phyloP scores from a whole-genome alignment of 1,284 basidiomycete genomes.

The Trichosporon inkin region DNA sequence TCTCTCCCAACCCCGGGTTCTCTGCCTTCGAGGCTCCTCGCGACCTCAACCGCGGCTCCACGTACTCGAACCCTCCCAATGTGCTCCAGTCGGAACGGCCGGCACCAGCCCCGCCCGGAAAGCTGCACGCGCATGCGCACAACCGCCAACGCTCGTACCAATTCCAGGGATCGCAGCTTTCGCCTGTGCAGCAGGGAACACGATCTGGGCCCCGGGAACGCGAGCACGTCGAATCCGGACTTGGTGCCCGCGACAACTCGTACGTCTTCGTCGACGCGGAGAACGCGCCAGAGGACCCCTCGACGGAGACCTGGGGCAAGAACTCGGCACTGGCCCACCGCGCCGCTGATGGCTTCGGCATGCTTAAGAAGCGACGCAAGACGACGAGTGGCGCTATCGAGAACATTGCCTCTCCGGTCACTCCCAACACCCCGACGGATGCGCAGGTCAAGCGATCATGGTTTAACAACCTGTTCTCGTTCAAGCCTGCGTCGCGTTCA shows the following conservation, averaged over 20 bases:
- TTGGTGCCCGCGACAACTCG: slow-evolving; percentile 41
- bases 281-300: slow-evolving; percentile 29
- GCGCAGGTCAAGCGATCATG: slow-evolving; percentile 62
- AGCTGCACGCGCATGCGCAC: slow-evolving; percentile 13
- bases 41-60: slow-evolving; percentile 1
- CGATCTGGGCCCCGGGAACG: slow-evolving; percentile 1
- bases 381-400: slow-evolving; percentile 22
- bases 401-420: slow-evolving; percentile 3
- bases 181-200: slow-evolving; percentile 1
- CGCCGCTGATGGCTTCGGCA: slow-evolving; percentile 42
- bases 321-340: slow-evolving; percentile 28
- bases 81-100: slow-evolving; percentile 7
- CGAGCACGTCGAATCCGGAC: slow-evolving; percentile 26
- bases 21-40: not conserved
- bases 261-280: slow-evolving; percentile 44
- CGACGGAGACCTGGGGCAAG: slow-evolving; percentile 31
- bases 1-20: slow-evolving; percentile 19
- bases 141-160: slow-evolving; percentile 2
- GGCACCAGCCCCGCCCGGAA: slow-evolving; percentile 22
- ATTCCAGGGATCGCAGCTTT: slow-evolving; percentile 5
- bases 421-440: slow-evolving; percentile 6
- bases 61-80: not conserved
- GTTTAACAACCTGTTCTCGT: slow-evolving; percentile 84
- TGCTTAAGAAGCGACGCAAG: slow-evolving; percentile 44
- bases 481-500: slow-evolving; percentile 65